Evolutionary conservation across 371 early-diverging fungal genomes (phyloP), one percentile per base, ranked within the genome.

Genomic region (Mucor ambiguus): DNA sequence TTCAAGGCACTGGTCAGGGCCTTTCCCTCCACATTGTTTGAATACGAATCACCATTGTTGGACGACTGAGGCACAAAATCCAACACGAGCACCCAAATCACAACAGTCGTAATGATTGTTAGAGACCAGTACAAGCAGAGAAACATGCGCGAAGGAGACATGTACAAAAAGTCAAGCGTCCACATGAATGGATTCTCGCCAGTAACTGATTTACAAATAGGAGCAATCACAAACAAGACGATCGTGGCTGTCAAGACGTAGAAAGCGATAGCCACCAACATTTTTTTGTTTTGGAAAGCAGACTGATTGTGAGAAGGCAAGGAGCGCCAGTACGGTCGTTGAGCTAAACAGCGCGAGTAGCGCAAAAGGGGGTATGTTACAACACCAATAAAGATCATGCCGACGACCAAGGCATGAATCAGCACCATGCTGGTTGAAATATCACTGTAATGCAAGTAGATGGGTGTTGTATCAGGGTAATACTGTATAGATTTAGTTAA

Each of bases 361-460:
- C 83, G 76, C 24, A 93, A 66, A 3, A 90, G 65, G 2, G 90
- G 90, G 29, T 76, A 77, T 3, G 81, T 54, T 2, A 85, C 22
- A 8, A 86, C 63, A 6, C 92, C 92, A 57, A 91, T 87, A 28
- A 91, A 67, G 4, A 92, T 33, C 83, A 91, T 91, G 0, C 93
- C 93, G 14, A 90, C 71, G n/a, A 92, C 74, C 5, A 93, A 67
- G 0, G 79, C 80, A 71, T 83, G 78, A 22, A 74, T 63, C 3
- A 76, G 60, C 55, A 85, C 75, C 60, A 70, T 64, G 60, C 71
- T 62, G 55, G 69, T 65, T 49, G 79, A 69, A 8, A 81, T 66
- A 6, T 75, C 66, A 4, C 60, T 60, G 18, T 44, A 37, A 26
- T 61, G 62, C 22, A 80, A 55, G 58, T 74, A 79, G 4, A 26